Conservation (phyloP, 1,284 basidiomycete genomes). For the Agroathelia rolfsii region DNA sequence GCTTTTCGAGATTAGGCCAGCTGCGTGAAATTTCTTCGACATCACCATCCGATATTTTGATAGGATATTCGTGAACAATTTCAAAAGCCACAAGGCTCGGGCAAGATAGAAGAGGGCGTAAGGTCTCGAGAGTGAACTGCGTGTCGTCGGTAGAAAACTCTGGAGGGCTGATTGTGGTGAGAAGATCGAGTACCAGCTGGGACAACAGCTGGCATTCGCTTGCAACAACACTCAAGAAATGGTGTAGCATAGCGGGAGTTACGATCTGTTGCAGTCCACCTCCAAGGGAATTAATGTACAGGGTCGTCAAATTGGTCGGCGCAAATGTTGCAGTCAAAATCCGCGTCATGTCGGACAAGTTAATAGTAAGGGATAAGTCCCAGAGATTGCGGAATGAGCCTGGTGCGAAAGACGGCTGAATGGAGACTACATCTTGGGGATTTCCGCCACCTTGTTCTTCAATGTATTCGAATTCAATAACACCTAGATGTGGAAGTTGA, state of each 20-base stretch:
- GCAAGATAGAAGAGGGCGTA: constrained; percentile 40
- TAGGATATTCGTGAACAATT: constrained; percentile 40
- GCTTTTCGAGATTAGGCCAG: constrained; percentile 37
- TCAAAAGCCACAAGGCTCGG: constrained; percentile 38
- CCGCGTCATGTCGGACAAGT: constrained; percentile 30
- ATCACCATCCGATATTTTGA: constrained; percentile 35
- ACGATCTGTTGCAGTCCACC: constrained; percentile 32
- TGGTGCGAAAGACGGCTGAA: constrained; percentile 31
- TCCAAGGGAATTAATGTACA: constrained; percentile 48
- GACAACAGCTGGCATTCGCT: constrained; percentile 37
- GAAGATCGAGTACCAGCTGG: constrained; percentile 32
- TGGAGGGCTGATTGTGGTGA: too few species aligned
- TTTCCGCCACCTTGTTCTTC: constrained; percentile 32
- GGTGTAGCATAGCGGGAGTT: constrained; percentile 27
- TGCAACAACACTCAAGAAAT: constrained; percentile 32
- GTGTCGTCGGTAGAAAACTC: constrained; percentile 16
- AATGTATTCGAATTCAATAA: constrained; percentile 40
- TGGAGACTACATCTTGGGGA: constrained; percentile 29
- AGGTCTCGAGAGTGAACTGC: constrained; percentile 33
- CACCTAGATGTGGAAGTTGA: constrained; percentile 29
- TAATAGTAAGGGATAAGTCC: constrained; percentile 38
- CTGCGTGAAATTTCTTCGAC: constrained; percentile 37
- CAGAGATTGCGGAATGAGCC: constrained; percentile 45
- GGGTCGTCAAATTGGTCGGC: constrained; percentile 35
- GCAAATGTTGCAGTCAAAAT: constrained; percentile 36